phyloP scores from a whole-genome alignment of 805 yeast species.

The Candida tammaniensis region DNA sequence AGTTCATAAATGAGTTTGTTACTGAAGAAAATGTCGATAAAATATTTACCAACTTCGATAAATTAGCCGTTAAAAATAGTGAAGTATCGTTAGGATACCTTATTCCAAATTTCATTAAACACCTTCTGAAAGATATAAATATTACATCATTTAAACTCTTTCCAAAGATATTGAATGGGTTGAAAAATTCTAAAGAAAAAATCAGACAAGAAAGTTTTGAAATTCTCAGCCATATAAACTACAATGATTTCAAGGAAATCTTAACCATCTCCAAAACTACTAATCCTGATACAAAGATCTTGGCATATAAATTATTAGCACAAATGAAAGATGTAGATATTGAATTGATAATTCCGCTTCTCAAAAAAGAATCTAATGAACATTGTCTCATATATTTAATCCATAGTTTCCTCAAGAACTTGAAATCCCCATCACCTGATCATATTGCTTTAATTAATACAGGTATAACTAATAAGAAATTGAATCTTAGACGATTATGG shows the following conservation, averaged over 20 bases:
- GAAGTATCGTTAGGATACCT: slow-evolving; percentile 47
- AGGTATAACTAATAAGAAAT: slow-evolving; percentile 68
- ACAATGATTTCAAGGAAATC: slow-evolving; percentile 18
- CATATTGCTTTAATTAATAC: slow-evolving; percentile 32
- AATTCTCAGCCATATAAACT: slow-evolving; percentile 16
- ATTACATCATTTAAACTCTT: slow-evolving; percentile 31
- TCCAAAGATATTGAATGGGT: slow-evolving; percentile 25
- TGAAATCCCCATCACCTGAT: slow-evolving; percentile 10
- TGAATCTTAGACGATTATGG: slow-evolving; percentile 68
- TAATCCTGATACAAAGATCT: slow-evolving; percentile 62
- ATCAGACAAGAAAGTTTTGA: slow-evolving; percentile 51
- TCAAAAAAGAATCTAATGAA: slow-evolving; percentile 78
- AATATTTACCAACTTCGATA: slow-evolving; percentile 9
- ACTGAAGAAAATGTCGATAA: slow-evolving; percentile 9
- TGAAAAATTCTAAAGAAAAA: slow-evolving; percentile 70
- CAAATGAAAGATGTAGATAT: slow-evolving; percentile 23
- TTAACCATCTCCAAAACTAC: slow-evolving; percentile 60
- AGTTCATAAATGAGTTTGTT: slow-evolving; percentile 45
- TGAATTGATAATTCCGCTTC: slow-evolving; percentile 45
- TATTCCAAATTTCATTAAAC: slow-evolving; percentile 48
- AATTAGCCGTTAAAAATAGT: slow-evolving; percentile 14
- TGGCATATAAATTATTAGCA: slow-evolving; percentile 46
- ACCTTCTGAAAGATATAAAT: slow-evolving; percentile 6
- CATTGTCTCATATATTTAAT: slow-evolving; percentile 49
- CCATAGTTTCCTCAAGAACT: slow-evolving; percentile 46